Evolutionary conservation across 2,329 filamentous ascomycete genomes (phyloP).

Genomic region (Metarhizium rileyi): DNA sequence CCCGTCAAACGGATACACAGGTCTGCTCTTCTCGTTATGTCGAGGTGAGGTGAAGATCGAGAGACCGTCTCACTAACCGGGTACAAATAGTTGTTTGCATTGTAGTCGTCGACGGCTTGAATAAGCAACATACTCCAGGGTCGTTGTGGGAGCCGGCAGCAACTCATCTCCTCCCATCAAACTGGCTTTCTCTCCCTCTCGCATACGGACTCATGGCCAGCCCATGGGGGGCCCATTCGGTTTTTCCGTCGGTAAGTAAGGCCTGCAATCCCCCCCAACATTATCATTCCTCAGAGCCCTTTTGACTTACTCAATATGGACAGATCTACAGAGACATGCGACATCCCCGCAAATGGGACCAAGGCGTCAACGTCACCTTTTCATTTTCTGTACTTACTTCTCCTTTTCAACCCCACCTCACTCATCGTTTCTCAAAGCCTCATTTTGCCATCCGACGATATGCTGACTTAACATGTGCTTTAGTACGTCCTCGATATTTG

Average conservation of each 20-base stretch:
- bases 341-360: constrained; percentile 70
- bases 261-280: constrained; percentile 8
- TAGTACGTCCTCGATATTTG: constrained; percentile 70
- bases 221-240: constrained; percentile 52
- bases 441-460: not conserved
- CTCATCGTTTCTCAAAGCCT: not conserved
- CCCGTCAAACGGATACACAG: not conserved
- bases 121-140: constrained; percentile 70
- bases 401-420: not conserved
- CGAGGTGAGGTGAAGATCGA: no score
- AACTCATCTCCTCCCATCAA: constrained; percentile 73
- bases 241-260: constrained; percentile 66
- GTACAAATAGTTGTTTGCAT: constrained; percentile 65
- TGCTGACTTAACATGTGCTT: not conserved
- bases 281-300: not conserved
- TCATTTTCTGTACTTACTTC: constrained; percentile 56
- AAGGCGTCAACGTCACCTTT: constrained; percentile 71
- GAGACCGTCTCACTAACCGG: no score
- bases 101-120: constrained; percentile 74
- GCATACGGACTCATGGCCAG: constrained; percentile 87
- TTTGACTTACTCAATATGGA: not conserved
- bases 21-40: not conserved
- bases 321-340: constrained; percentile 55
- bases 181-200: constrained; percentile 80
- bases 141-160: constrained; percentile 71